Conservation (phyloP, 2,329 filamentous ascomycete genomes). For the Claviceps quebecensis region DNA sequence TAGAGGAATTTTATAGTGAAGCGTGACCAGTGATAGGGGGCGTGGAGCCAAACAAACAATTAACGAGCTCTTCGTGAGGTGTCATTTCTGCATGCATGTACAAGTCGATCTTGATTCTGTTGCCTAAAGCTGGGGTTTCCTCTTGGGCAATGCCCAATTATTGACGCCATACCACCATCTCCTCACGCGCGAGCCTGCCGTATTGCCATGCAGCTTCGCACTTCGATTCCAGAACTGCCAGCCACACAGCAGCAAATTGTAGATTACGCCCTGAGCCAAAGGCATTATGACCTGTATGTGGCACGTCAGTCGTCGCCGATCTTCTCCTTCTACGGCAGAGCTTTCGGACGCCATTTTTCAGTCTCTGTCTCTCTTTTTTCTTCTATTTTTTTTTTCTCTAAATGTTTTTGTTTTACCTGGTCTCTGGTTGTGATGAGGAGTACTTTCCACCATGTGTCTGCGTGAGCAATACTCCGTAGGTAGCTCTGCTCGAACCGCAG, state of each 20-base stretch:
- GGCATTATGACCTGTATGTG: constrained; percentile 61
- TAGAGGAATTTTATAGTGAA: background rate
- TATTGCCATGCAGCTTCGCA: constrained; percentile 61
- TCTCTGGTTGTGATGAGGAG: constrained; percentile 76
- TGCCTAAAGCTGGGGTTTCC: constrained; percentile 17
- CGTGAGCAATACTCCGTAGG: constrained; percentile 70
- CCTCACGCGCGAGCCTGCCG: constrained; percentile 61
- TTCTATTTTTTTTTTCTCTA: background rate
- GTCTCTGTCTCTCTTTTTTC: background rate
- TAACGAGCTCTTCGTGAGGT: background rate
- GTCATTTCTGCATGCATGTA: background rate
- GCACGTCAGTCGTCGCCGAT: background rate
- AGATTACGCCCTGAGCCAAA: constrained; percentile 74
- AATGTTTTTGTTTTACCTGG: constrained; percentile 44
- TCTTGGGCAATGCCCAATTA: constrained; percentile 64
- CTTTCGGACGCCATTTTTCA: background rate
- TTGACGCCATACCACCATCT: constrained; percentile 95
- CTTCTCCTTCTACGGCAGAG: background rate
- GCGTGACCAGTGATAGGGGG: background rate
- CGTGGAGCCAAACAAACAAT: background rate
- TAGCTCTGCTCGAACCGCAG: constrained; percentile 97
- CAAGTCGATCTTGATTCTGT: background rate
- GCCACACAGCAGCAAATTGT: constrained; percentile 70
- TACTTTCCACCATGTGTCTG: constrained; percentile 67
- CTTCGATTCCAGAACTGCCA: constrained; percentile 85